Evolutionary conservation across 1,139 yeast species (phyloP).

Genomic region (Neolecta irregularis): DNA sequence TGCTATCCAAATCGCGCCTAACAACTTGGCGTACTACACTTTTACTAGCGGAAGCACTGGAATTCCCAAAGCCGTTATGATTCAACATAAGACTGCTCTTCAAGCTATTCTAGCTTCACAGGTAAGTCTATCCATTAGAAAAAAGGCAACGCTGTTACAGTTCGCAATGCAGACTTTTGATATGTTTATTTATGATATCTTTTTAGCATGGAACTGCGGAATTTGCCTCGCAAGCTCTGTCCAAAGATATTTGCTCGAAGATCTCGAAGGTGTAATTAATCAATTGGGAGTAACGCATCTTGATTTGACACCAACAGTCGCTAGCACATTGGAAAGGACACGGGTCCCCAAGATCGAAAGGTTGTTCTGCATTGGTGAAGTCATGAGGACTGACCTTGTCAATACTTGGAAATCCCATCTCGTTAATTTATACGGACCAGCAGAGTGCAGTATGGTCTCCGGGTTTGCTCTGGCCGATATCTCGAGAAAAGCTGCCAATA

Average conservation of each 20-base stretch:
- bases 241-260: constrained; percentile 12
- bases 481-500: constrained; percentile 10
- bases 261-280: constrained; percentile 14
- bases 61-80: constrained; percentile 17
- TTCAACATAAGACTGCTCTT: constrained; percentile 15
- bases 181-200: constrained; percentile 17
- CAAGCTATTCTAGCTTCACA: constrained; percentile 14
- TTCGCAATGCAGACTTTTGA: constrained; percentile 17
- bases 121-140: constrained; percentile 7
- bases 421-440: constrained; percentile 18
- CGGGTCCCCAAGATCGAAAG: constrained; percentile 15
- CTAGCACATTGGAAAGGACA: constrained; percentile 11
- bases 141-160: constrained; percentile 12
- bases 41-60: constrained; percentile 18
- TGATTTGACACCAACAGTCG: constrained; percentile 19
- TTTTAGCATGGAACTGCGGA: constrained; percentile 16
- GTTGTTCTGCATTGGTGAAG: constrained; percentile 18
- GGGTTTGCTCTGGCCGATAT: constrained; percentile 10
- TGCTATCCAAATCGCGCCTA: constrained; percentile 3
- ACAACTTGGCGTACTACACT: constrained; percentile 15
- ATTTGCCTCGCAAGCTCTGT: constrained; percentile 15
- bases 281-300: constrained; percentile 13
- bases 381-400: constrained; percentile 12
- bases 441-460: constrained; percentile 19
- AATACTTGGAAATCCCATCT: constrained; percentile 16